Conservation (phyloP, 2,329 filamentous ascomycete genomes). For the Exophiala alcalophila region DNA sequence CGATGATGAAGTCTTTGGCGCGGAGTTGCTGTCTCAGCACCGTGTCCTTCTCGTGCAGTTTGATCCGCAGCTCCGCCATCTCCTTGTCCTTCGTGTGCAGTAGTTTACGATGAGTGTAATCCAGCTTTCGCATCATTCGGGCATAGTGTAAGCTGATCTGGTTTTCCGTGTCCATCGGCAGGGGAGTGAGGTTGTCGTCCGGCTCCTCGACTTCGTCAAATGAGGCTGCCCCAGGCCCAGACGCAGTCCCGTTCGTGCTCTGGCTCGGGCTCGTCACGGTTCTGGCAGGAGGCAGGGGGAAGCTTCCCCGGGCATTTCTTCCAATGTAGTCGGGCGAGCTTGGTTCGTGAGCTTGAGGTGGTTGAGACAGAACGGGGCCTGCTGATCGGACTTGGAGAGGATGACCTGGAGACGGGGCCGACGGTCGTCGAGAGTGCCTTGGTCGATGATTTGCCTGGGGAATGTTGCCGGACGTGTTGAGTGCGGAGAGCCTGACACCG, state of each 20-base stretch:
- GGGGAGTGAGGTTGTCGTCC: constrained; percentile 25
- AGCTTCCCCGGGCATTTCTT: constrained; percentile 14
- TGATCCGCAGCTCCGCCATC: constrained; percentile 31
- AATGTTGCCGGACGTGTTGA: constrained; percentile 23
- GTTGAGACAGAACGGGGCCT: constrained; percentile 9
- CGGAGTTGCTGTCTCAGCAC: constrained; percentile 35
- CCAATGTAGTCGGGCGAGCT: constrained; percentile 25
- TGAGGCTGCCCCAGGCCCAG: background rate
- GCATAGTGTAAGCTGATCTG: constrained; percentile 34
- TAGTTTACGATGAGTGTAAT: constrained; percentile 33
- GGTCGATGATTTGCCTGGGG: background rate
- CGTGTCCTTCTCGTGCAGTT: constrained; percentile 34
- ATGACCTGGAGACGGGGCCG: constrained; percentile 1
- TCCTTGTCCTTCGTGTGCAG: constrained; percentile 34
- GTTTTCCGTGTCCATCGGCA: constrained; percentile 35
- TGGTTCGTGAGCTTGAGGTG: constrained; percentile 6
- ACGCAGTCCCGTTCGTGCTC: background rate
- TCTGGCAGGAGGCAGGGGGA: constrained; percentile 10
- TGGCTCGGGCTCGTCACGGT: constrained; percentile 20
- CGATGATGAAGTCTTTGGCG: constrained; percentile 32
- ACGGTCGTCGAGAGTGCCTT: background rate
- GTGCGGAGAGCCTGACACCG: constrained; percentile 26
- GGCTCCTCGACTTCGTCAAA: constrained; percentile 19
- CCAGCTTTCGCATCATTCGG: constrained; percentile 34
- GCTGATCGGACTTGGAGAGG: constrained; percentile 21